These are phyloP conservation scores for Millerago galiae DNA, from an alignment of 805 yeast species.

Conservation along the genomic window DNA sequence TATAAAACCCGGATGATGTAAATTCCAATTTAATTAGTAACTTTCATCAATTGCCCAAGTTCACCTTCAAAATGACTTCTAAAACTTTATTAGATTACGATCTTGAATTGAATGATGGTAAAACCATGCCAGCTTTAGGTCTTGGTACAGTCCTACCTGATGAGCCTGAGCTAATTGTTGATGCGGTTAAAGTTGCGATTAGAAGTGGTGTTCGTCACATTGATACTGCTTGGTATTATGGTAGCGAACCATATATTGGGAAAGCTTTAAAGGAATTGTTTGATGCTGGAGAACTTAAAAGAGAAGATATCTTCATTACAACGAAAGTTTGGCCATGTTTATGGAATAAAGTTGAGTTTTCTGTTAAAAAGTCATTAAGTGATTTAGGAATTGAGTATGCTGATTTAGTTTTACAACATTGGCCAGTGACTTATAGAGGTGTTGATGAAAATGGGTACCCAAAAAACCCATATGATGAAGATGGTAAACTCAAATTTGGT, in stretches of 20 bases:
- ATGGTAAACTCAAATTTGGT: conserved; percentile 29
- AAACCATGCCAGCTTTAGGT: conserved; percentile 58
- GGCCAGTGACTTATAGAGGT: conserved; percentile 67
- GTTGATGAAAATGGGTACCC: conserved; percentile 53
- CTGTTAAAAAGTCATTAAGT: conserved; percentile 50
- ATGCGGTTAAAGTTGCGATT: conserved; percentile 34
- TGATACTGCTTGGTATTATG: conserved; percentile 69
- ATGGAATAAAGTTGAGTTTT: conserved; percentile 43
- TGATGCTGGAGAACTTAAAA: conserved; percentile 31
- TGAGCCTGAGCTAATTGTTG: conserved; percentile 38
- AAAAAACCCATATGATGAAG: conserved; percentile 31
- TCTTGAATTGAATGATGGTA: conserved; percentile 45
- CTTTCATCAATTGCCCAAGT: too few species aligned
- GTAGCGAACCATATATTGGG: conserved; percentile 55
- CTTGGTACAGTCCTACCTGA: conserved; percentile 56
- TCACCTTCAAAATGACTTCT: conserved; percentile 13
- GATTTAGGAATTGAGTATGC: conserved; percentile 66
- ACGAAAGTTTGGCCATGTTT: conserved; percentile 65
- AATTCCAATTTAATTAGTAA: background rate
- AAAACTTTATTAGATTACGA: conserved; percentile 4
- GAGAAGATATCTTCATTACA: conserved; percentile 62
- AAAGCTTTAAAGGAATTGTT: conserved; percentile 43
- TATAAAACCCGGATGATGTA: too few species aligned
- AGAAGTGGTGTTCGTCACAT: conserved; percentile 63
- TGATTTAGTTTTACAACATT: conserved; percentile 72